Base-by-base conservation (phyloP, 1,284 basidiomycete species). In the Ustilago tritici region DNA sequence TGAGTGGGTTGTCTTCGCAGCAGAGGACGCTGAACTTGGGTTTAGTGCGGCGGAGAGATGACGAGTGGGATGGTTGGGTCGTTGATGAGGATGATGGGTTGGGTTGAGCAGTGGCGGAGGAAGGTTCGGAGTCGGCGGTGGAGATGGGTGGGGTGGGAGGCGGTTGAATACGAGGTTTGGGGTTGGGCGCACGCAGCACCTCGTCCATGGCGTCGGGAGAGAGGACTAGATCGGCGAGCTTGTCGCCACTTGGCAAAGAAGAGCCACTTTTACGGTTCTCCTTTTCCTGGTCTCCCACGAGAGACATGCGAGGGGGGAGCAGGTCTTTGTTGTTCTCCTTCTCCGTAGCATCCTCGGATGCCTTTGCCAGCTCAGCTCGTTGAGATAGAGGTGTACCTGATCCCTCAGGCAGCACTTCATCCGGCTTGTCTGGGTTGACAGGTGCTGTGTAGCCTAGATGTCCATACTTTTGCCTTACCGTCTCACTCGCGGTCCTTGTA, bases 1-100 rank as follows among this genome's bases (percentile, higher is more conserved):
- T 82, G 35, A 82, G 72, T 35, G 78, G 78, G 32, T 82, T 82
- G 70, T 82, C 81, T 32, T 82, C 81, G 58, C 77, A 79, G 35
- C 79, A 79, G n/a, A 82, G 73, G 3, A 74, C 73, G 40, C 56
- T 65, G 67, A 82, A 80, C 5, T 61, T 61, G 32, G 61, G 60
- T 61, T 61, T 67, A 28, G 50, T 56, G 38, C 34, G 58, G 14
- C 31, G 4, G 7, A 40, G n/a, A 28, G 52, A 32, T 1, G 49
- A 6, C 8, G 49, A n/a, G 12, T 5, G 63, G 11, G 47, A 57
- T 23, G 34, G 40, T 15, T 46, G 43, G 10, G 9, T 38, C 10
- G 6, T 46, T 17, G 43, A 19, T 7, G 43, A 46, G 19, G 19
- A 46, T 19, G 43, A n/a, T 6, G 43, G n/a, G 19, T 46, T 15